These are phyloP conservation scores for Eimeria sp. DNA, from an alignment of 169 alveolate genomes.

Conservation along the genomic window DNA sequence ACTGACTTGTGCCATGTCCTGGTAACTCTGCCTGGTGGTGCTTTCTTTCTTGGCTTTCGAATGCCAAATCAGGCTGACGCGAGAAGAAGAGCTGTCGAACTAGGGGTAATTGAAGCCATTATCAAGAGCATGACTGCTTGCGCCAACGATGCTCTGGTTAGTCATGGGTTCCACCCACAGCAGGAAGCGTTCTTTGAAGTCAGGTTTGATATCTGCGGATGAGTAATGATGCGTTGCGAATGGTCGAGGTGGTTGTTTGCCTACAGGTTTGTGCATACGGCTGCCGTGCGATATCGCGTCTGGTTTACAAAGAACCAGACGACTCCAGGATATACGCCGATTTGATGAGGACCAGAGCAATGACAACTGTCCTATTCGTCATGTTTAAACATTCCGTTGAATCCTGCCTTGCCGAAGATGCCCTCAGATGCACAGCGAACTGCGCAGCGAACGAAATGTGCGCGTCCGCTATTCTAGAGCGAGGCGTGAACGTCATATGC, in stretches of 20 bases:
- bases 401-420: slow-evolving; percentile 70
- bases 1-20: neutral
- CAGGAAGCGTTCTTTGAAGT: neutral
- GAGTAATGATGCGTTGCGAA: neutral
- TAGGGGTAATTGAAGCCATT: slow-evolving; percentile 81
- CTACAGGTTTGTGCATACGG: slow-evolving; percentile 70
- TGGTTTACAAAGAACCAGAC: slow-evolving; percentile 73
- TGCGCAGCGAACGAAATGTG: slow-evolving; percentile 71
- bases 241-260: neutral
- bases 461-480: slow-evolving; percentile 77
- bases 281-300: slow-evolving; percentile 75
- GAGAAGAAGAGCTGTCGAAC: slow-evolving; percentile 49
- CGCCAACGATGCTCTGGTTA: slow-evolving; percentile 54
- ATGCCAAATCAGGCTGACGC: slow-evolving; percentile 54
- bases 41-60: neutral
- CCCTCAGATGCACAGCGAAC: slow-evolving; percentile 77
- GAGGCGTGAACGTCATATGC: slow-evolving; percentile 79
- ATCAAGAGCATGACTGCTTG: slow-evolving; percentile 77
- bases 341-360: slow-evolving; percentile 56
- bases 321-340: slow-evolving; percentile 70
- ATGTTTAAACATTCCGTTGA: slow-evolving; percentile 67
- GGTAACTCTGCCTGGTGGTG: neutral
- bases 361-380: slow-evolving; percentile 79
- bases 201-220: neutral
- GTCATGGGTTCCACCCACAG: neutral